A percentile compares a stretch with the other conserved stretches of the same genome.
phyloP scores from a whole-genome alignment of 2,329 filamentous ascomycete species.

The Penicillium thymicola region DNA sequence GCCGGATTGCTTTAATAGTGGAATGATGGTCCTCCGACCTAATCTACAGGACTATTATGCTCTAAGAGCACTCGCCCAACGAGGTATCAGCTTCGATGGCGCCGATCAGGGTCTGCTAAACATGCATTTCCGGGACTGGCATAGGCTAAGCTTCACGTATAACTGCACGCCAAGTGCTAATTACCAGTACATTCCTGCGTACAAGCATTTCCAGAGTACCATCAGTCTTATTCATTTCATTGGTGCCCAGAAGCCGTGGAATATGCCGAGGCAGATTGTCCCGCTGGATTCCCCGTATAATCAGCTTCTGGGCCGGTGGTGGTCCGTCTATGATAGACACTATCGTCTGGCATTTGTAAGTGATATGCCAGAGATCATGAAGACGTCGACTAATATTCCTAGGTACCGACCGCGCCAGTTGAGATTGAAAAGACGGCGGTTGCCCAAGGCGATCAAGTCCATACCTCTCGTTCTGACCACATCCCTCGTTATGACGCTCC shows the following conservation, averaged over 20 bases:
- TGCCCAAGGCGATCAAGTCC: not conserved
- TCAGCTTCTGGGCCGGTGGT: constrained; percentile 85
- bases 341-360: constrained; percentile 52
- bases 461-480: not conserved
- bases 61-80: constrained; percentile 75
- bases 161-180: constrained; percentile 96
- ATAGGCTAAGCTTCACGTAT: constrained; percentile 90
- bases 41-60: constrained; percentile 85
- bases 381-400: not conserved
- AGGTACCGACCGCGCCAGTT: not conserved
- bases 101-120: constrained; percentile 95
- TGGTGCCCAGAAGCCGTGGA: constrained; percentile 87
- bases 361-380: not conserved
- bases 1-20: constrained; percentile 98
- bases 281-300: constrained; percentile 57
- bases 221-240: constrained; percentile 96
- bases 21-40: constrained; percentile 86
- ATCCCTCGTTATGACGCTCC: not conserved
- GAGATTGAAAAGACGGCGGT: not conserved
- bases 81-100: constrained; percentile 91
- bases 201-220: constrained; percentile 83
- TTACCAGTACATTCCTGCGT: constrained; percentile 96
- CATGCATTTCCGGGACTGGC: constrained; percentile 84
- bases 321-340: constrained; percentile 88
- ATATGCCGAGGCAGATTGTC: constrained; percentile 47